Percentiles rank a stretch among this genome's conserved stretches.
phyloP scores from a whole-genome alignment of 768 basidiomycete species.

The Agrocybe pediades region DNA sequence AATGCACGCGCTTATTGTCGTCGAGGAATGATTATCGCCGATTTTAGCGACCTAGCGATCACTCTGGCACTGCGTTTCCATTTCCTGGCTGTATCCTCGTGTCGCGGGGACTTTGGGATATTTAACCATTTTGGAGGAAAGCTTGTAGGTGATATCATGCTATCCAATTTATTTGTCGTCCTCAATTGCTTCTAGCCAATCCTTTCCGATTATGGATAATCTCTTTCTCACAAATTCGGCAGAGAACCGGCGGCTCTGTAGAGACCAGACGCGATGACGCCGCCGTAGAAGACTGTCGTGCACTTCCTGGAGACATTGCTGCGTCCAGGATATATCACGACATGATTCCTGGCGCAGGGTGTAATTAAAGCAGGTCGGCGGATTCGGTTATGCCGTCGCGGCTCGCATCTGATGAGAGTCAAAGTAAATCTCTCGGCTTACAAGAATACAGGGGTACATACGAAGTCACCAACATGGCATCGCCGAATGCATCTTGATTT shows the following conservation, averaged over 20 bases:
- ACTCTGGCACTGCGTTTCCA: too few species aligned
- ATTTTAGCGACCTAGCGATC: too few species aligned
- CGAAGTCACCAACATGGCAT: neutral
- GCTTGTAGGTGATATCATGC: too few species aligned
- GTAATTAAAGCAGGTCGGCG: constrained; percentile 16
- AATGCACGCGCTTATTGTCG: too few species aligned
- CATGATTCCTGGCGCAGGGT: constrained; percentile 16
- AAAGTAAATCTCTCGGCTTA: neutral
- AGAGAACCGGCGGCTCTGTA: constrained; percentile 10
- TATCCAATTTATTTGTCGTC: too few species aligned
- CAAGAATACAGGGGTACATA: too few species aligned
- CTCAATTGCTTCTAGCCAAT: too few species aligned
- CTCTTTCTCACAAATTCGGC: constrained; percentile 19
- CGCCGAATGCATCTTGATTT: neutral
- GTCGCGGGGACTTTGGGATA: too few species aligned
- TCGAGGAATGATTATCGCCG: too few species aligned
- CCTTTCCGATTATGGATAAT: too few species aligned
- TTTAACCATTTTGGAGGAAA: too few species aligned
- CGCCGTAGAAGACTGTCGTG: constrained; percentile 12
- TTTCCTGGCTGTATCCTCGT: too few species aligned
- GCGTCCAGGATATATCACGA: constrained; percentile 13
- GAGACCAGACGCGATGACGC: neutral
- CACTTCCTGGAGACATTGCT: constrained; percentile 7
- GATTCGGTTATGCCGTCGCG: neutral
- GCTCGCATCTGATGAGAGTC: neutral